Conservation (phyloP, 116 monocot species). For the Trichopus zeylanicus region DNA sequence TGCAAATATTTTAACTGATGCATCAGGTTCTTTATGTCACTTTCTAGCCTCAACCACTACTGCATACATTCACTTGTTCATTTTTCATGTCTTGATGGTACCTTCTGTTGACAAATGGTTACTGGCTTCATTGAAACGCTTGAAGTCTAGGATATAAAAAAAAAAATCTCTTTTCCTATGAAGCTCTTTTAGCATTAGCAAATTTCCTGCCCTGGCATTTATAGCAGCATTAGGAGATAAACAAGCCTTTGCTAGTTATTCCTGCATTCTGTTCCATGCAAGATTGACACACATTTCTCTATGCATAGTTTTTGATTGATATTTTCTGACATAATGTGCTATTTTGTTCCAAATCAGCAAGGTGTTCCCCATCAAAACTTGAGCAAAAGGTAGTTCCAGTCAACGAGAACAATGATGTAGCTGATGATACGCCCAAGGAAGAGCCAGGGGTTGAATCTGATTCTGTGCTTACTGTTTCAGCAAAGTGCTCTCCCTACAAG, state of each 20-base stretch:
- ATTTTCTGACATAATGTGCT: background rate
- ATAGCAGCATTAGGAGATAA: background rate
- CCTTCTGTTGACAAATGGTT: background rate
- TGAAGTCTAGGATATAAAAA: too few species aligned
- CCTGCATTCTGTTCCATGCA: background rate
- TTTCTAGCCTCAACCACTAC: too few species aligned
- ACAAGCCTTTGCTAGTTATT: background rate
- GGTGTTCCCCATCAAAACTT: background rate
- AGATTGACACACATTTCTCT: background rate
- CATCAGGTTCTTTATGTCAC: too few species aligned
- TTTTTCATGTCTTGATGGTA: too few species aligned
- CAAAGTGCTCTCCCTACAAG: slow-evolving; percentile 21
- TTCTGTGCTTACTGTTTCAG: slow-evolving; percentile 6
- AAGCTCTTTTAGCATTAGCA: background rate
- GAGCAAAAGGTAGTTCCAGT: background rate
- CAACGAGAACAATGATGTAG: background rate
- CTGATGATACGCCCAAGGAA: background rate
- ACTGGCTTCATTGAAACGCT: background rate
- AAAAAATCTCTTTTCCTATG: background rate
- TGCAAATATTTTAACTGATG: background rate
- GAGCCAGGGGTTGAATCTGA: background rate
- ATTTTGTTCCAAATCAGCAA: background rate
- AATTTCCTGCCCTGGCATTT: background rate
- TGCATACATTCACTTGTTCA: too few species aligned
- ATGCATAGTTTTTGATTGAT: background rate